Conservation (phyloP, 139 green algal genomes). For the Chlamydomonas incerta region DNA sequence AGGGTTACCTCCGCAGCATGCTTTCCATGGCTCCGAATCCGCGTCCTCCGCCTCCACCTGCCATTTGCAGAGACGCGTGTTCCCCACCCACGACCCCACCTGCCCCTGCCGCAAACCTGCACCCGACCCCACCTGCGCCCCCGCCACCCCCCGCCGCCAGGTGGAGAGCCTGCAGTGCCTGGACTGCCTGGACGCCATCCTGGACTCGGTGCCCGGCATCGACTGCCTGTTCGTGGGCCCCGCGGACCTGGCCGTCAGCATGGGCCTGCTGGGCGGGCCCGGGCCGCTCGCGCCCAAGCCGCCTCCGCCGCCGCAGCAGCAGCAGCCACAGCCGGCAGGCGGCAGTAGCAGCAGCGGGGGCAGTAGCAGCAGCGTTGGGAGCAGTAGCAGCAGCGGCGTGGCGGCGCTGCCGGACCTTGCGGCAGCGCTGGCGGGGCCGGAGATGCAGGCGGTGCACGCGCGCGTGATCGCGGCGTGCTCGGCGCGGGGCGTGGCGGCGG, state of each 20-base stretch:
- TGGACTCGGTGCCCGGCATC: not conserved
- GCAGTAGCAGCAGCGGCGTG: not conserved
- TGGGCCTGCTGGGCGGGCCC: slow-evolving; percentile 4
- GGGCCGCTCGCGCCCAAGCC: too few species aligned
- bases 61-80: not conserved
- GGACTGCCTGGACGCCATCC: slow-evolving; percentile 14
- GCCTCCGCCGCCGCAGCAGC: too few species aligned
- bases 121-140: not conserved
- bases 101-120: not conserved
- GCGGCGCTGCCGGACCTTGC: not conserved
- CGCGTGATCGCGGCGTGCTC: not conserved
- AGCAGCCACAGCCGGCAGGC: not conserved
- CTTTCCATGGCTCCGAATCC: too few species aligned
- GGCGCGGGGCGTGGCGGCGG: slow-evolving; percentile 1
- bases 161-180: slow-evolving; percentile 21
- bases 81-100: not conserved
- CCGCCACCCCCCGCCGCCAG: not conserved
- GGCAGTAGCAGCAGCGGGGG: not conserved
- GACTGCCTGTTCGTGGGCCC: slow-evolving; percentile 31
- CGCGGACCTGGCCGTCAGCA: slow-evolving; percentile 19
- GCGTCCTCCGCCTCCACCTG: too few species aligned
- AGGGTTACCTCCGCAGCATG: too few species aligned
- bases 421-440: not conserved
- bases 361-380: not conserved
- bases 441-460: slow-evolving; percentile 3